Conservation (phyloP, 2,329 filamentous ascomycete genomes). For the Alternaria sp. region DNA sequence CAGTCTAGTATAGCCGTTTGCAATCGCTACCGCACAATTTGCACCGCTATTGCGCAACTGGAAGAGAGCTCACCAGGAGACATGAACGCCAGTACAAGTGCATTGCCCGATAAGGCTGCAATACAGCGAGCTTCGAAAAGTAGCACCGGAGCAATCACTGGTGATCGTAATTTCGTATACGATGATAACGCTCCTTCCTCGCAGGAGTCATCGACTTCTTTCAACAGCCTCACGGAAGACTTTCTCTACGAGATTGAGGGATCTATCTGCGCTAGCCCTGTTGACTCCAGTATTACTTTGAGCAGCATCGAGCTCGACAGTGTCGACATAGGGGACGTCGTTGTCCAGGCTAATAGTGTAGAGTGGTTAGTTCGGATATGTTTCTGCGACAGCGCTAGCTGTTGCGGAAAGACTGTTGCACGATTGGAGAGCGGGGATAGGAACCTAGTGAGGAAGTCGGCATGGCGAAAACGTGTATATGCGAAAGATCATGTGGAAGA, state of each 20-base stretch:
- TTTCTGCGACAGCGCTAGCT: constrained; percentile 1
- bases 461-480: neutral
- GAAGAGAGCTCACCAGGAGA: neutral
- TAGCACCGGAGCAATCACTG: neutral
- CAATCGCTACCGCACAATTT: constrained; percentile 1
- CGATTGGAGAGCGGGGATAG: neutral
- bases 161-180: constrained; percentile 1
- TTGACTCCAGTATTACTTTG: neutral
- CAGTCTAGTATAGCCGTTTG: neutral
- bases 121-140: neutral
- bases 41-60: neutral
- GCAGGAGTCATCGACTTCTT: constrained; percentile 3
- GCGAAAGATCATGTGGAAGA: neutral
- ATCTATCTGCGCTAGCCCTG: neutral
- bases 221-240: neutral
- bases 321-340: constrained; percentile 1
- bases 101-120: neutral
- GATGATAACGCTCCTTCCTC: neutral
- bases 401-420: neutral
- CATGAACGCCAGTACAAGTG: neutral
- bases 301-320: neutral
- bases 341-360: neutral
- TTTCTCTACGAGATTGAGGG: neutral
- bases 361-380: constrained; percentile 4
- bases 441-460: neutral